Conservation (phyloP, 2,329 filamentous ascomycete species). For the Cladophialophora bantiana region DNA sequence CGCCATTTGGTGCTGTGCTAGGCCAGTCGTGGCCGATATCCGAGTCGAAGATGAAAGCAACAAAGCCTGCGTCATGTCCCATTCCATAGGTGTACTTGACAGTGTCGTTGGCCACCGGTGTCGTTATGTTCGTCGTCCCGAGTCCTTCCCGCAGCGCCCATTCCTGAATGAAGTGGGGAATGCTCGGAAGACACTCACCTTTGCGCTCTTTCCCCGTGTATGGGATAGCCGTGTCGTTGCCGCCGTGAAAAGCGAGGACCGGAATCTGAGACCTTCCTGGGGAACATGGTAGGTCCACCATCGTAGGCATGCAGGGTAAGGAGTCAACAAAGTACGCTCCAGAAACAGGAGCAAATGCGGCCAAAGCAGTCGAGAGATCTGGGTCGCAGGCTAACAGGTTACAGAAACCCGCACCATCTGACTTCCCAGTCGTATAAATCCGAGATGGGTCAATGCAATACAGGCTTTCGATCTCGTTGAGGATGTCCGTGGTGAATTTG, state of each 20-base stretch:
- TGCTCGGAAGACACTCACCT: constrained; percentile 14
- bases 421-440: not conserved
- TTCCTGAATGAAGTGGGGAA: constrained; percentile 4
- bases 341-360: not conserved
- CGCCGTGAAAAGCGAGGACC: constrained; percentile 55
- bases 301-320: not conserved
- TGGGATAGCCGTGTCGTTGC: constrained; percentile 50
- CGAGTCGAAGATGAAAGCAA: constrained; percentile 32
- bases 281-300: not conserved
- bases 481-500: constrained; percentile 53
- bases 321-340: not conserved
- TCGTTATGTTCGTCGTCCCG: constrained; percentile 13
- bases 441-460: not conserved
- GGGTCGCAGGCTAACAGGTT: not conserved
- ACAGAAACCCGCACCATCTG: not conserved
- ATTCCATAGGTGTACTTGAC: not conserved
- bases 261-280: constrained; percentile 43
- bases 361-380: not conserved
- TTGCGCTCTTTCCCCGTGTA: constrained; percentile 47
- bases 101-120: not conserved
- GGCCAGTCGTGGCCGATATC: constrained; percentile 40
- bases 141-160: constrained; percentile 1
- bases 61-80: constrained; percentile 5
- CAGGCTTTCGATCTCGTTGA: constrained; percentile 32
- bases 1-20: constrained; percentile 34